Evolutionary conservation across 2,329 filamentous ascomycete species (phyloP).

Genomic region (Colletotrichum lindemuthianum): DNA sequence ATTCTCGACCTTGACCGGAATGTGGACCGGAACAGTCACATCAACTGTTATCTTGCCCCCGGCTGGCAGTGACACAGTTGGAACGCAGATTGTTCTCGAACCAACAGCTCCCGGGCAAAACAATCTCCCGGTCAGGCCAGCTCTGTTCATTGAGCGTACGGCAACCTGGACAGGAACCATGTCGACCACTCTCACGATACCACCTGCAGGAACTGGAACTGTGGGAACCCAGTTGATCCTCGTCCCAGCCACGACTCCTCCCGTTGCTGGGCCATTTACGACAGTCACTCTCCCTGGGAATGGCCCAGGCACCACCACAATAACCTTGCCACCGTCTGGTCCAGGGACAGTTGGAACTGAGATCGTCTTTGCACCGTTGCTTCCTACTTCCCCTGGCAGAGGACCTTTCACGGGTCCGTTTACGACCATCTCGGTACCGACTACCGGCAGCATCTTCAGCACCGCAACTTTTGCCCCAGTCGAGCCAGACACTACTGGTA

Average conservation of each 20-base stretch:
- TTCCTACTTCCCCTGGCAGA: not conserved
- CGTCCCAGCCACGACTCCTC: not conserved
- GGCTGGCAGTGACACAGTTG: not conserved
- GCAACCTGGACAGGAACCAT: not conserved
- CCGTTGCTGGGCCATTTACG: not conserved
- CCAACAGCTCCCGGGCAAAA: not conserved
- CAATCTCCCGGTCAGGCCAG: not conserved
- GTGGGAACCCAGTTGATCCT: not conserved
- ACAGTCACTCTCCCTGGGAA: not conserved
- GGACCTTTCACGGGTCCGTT: not conserved
- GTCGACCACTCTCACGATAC: not conserved
- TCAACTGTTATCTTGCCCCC: not conserved
- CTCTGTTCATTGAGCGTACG: not conserved
- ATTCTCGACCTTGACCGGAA: not conserved
- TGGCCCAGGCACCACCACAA: not conserved
- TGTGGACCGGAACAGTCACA: slow-evolving; percentile 3
- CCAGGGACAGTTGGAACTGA: not conserved
- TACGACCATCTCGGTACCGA: not conserved
- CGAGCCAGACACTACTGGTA: not conserved
- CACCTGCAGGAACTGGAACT: not conserved
- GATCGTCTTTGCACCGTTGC: not conserved
- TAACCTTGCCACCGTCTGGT: not conserved
- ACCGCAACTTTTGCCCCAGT: not conserved
- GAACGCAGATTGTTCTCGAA: not conserved
- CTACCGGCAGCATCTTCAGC: not conserved